Conservation (phyloP, 1,139 yeast species). For the Yamadazyma diddensiae region DNA sequence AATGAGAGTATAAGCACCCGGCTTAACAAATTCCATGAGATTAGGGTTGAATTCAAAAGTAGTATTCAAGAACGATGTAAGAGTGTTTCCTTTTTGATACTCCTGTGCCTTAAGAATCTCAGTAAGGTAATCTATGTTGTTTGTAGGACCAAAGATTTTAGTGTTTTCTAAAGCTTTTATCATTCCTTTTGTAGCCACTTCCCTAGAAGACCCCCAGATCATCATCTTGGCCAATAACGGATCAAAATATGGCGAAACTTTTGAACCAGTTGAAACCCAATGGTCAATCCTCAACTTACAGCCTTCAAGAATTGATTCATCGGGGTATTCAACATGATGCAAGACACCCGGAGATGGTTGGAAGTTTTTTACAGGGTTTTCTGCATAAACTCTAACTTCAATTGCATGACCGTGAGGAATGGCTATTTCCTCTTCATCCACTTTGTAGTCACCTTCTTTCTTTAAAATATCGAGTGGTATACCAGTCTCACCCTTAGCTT, state of each 20-base stretch:
- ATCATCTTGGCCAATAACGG: slow-evolving; percentile 35
- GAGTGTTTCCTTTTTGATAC: slow-evolving; percentile 22
- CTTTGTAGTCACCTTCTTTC: slow-evolving; percentile 12
- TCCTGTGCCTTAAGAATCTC: slow-evolving; percentile 20
- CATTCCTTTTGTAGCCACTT: slow-evolving; percentile 20
- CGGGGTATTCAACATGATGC: slow-evolving; percentile 22
- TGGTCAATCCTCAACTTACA: slow-evolving; percentile 29
- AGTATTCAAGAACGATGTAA: slow-evolving; percentile 23
- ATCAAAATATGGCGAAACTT: slow-evolving; percentile 35
- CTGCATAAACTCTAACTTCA: slow-evolving; percentile 36
- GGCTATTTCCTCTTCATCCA: slow-evolving; percentile 17
- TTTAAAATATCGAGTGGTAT: slow-evolving; percentile 19
- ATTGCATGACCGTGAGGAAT: slow-evolving; percentile 36
- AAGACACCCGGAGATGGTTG: slow-evolving; percentile 36
- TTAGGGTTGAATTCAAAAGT: slow-evolving; percentile 22
- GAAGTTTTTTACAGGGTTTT: slow-evolving; percentile 32
- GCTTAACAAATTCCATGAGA: slow-evolving; percentile 25
- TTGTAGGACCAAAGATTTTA: slow-evolving; percentile 29
- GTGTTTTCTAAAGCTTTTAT: slow-evolving; percentile 20
- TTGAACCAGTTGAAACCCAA: slow-evolving; percentile 34
- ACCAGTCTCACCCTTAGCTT: slow-evolving; percentile 20
- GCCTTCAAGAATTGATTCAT: slow-evolving; percentile 4
- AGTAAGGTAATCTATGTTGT: slow-evolving; percentile 28
- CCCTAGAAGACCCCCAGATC: slow-evolving; percentile 31
- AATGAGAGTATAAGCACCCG: slow-evolving; percentile 32